phyloP scores from a whole-genome alignment of 495 filamentous ascomycete species.

The Coniosporium apollinis region DNA sequence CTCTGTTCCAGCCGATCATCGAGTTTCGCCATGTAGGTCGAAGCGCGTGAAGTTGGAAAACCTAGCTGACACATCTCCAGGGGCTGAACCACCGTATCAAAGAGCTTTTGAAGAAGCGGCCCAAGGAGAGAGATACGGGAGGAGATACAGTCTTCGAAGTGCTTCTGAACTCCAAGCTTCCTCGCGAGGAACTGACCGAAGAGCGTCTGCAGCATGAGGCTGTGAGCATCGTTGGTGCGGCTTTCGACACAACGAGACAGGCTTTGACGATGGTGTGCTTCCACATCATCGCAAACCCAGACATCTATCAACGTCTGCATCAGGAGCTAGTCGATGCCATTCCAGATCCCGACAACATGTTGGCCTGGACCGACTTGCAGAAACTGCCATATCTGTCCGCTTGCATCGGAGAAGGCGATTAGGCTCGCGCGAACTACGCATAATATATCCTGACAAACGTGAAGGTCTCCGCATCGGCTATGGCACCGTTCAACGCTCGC shows the following conservation, averaged over 20 bases:
- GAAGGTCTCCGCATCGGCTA: no score
- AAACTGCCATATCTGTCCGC: conserved; percentile 23
- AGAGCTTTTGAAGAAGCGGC: no score
- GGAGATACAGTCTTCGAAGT: conserved; percentile 23
- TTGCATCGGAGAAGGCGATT: conserved; percentile 30
- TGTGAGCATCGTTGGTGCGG: conserved; percentile 20
- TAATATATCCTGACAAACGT: no score
- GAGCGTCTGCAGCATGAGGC: conserved; percentile 22
- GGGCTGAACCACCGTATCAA: no score
- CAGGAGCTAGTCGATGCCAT: conserved; percentile 21
- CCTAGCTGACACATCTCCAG: background rate
- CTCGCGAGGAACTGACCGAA: conserved; percentile 12
- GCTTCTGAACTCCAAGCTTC: conserved; percentile 15
- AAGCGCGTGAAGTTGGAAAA: background rate
- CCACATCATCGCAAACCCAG: conserved; percentile 15
- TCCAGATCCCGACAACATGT: conserved; percentile 2
- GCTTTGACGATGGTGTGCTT: conserved; percentile 18
- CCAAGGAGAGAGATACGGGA: no score
- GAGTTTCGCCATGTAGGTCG: no score
- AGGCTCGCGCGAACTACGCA: no score
- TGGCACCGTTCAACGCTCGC: conserved; percentile 3
- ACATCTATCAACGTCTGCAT: conserved; percentile 9
- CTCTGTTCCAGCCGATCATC: no score
- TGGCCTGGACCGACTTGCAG: conserved; percentile 15
- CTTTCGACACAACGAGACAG: conserved; percentile 22